Base-by-base conservation (phyloP, 2,329 filamentous ascomycete genomes). In the Xylaria sp. region DNA sequence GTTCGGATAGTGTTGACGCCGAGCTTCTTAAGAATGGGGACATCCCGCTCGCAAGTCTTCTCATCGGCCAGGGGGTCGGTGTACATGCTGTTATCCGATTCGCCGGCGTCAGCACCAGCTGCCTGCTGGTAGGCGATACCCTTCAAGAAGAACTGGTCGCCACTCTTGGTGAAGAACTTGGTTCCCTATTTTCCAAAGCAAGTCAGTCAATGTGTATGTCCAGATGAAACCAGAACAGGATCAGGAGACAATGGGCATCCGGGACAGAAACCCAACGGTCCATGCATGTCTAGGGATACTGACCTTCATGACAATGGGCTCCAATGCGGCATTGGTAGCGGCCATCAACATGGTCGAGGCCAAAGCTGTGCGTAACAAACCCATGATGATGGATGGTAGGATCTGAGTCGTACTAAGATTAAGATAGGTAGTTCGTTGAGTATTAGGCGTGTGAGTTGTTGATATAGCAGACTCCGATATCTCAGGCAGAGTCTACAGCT, bases 41-140 rank as follows among this genome's bases (percentile, higher is more conserved):
- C 81, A 72, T 92, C 89, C 68, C 89, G 86, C 71, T 81, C 79
- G 79, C 89, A 92, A 62, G 74, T 72, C 47, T 76, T 75, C 56
- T 76, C 72, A 69, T 90, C 82, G 60, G 87, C 81, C 48, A 92
- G 80, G 62, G 89, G 89, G 72, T 92, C 89, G 59, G 78, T 80
- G 76, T 89, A 92, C 8, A 42, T 5, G 63, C 78, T 76, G 57
- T 75, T 70, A 57, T 69, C 70, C 54, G 56, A 55, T 49, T 75
- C 73, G 54, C 78, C 69, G 49, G 77, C 73, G 66, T 75, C 76
- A 49, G 76, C 73, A 66, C 75, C 76, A 60, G 75, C 72, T 66
- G 87, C 86, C 76, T 87, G 81, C 76, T 92, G 89, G 75, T 92
- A 92, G 66, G 89, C 89, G 67, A 92, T 79, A 76, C 89, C 89